These are phyloP conservation scores for Tritrichomonas foetus DNA, from an alignment of 208 protist genomes.

Conservation along the genomic window DNA sequence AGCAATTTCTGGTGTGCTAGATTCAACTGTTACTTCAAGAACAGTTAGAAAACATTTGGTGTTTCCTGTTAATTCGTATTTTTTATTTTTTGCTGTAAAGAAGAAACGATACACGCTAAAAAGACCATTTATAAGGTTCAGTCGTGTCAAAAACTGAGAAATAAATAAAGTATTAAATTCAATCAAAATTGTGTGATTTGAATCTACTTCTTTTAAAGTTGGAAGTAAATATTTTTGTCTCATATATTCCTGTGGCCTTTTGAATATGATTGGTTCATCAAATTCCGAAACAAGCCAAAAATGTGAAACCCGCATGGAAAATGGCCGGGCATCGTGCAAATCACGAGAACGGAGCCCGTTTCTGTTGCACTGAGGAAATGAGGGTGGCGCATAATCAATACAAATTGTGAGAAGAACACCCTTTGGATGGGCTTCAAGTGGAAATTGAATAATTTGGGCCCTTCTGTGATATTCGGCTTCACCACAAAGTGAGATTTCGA, in stretches of 20 bases:
- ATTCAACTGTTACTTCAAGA: too few species aligned
- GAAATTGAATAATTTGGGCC: neutral
- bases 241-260: neutral
- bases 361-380: neutral
- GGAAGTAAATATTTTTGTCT: neutral
- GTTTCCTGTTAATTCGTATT: too few species aligned
- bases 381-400: neutral
- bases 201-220: neutral
- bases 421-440: neutral
- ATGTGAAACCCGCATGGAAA: neutral
- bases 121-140: neutral
- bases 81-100: neutral
- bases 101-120: neutral
- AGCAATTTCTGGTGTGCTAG: too few species aligned
- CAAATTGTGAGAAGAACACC: neutral
- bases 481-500: neutral
- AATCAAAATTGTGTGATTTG: neutral
- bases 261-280: neutral
- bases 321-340: neutral
- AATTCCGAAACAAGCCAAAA: neutral
- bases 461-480: neutral
- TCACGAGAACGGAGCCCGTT: neutral
- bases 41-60: too few species aligned
- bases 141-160: neutral
- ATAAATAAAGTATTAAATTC: neutral